Base-by-base conservation (phyloP, 2,329 filamentous ascomycete genomes). In the Capronia americana region DNA sequence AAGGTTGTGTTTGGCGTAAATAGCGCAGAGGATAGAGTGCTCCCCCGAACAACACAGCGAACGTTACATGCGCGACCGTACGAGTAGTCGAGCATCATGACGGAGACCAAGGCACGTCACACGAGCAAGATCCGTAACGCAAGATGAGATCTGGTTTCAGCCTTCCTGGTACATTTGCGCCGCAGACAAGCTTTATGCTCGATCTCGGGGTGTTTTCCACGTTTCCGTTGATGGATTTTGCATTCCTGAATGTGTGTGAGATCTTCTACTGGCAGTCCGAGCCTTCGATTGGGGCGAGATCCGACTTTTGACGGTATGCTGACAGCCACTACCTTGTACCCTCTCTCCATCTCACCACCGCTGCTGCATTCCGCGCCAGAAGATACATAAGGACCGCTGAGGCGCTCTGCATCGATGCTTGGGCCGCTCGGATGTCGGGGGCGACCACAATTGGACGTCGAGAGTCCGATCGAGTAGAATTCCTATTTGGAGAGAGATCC, bases 61-160 rank as follows among this genome's bases (percentile, higher is more conserved):
- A 10, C 4, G 38, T 8, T 10, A n/a, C 11, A 44, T n/a, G 38
- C 38, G 38, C 17, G 17, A 7, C 14, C 14, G 14, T 44, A 10
- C 8, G 32, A 10, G 32, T 2, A n/a, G 17, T n/a, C 17, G 17
- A n/a, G 24, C 8, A 17, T 20, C n/a, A 20, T n/a, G 3, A 51
- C 1, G 23, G 48, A 51, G 48, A 23, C n/a, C 2, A 38, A 38
- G 58, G 58, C 44, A 61, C 46, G 58, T 53, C 58, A 59, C 28
- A 41, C 48, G 44, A 61, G 46, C 44, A 17, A 53, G 44, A 4
- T 44, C 46, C 51, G 58, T 24, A 30, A 38, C 17, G 46, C 10
- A 24, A 17, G n/a, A n/a, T 34, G 24, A 28, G 53, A 34, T 28
- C 28, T 34, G 24, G 53, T 17, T 23, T 55, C 53, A 30, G 51